Conservation (phyloP, 75 land plant species). For the Selaginella tamariscina region DNA sequence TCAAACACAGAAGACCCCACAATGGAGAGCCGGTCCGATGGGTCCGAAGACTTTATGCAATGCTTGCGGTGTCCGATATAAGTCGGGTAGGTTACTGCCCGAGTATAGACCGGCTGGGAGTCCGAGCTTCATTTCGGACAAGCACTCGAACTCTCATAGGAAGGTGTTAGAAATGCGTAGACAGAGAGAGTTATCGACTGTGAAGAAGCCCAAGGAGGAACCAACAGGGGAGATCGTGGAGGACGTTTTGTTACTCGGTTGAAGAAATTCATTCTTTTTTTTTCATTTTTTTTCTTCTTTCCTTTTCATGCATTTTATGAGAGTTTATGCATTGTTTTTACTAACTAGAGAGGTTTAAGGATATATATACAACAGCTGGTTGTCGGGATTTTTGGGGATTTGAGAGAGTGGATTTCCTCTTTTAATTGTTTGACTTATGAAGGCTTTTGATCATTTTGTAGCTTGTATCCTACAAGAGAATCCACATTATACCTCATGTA, state of each 20-base stretch:
- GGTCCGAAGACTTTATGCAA: slow-evolving; percentile 8
- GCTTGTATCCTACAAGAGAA: too few species aligned
- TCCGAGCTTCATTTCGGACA: slow-evolving; percentile 5
- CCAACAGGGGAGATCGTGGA: background rate
- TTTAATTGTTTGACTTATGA: too few species aligned
- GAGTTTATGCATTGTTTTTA: too few species aligned
- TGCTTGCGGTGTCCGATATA: slow-evolving; percentile 8
- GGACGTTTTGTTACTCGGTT: background rate
- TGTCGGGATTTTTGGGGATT: too few species aligned
- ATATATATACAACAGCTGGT: too few species aligned
- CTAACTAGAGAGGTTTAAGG: too few species aligned
- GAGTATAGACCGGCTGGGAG: slow-evolving; percentile 7
- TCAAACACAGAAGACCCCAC: slow-evolving; percentile 4
- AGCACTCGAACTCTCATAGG: slow-evolving; percentile 8
- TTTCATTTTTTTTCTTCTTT: too few species aligned
- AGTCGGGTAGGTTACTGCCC: slow-evolving; percentile 1
- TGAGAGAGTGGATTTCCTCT: too few species aligned
- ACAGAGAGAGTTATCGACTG: background rate
- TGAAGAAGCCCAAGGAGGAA: background rate
- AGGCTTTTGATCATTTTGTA: too few species aligned
- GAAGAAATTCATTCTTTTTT: background rate
- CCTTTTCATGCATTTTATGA: too few species aligned
- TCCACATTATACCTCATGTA: too few species aligned
- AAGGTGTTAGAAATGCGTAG: slow-evolving; percentile 6
- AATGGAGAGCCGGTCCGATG: slow-evolving; percentile 9